A percentile compares a stretch with the other conserved stretches of the same genome.
Conservation (phyloP, 1,139 yeast species). For the Pichia sp. region DNA sequence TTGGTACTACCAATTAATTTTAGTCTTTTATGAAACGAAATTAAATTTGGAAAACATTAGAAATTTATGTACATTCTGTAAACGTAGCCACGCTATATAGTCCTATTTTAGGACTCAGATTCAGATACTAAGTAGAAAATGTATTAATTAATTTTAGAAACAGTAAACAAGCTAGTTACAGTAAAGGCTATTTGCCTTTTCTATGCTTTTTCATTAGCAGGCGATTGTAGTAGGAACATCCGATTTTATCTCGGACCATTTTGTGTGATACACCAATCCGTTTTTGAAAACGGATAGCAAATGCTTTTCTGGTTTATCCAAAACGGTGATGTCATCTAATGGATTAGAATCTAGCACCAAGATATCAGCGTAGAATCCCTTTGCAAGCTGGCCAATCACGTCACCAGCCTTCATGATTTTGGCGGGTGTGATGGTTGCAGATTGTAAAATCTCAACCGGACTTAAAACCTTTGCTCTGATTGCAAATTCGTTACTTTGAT, state of each 20-base stretch:
- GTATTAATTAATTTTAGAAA: no score
- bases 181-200: no score
- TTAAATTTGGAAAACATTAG: no score
- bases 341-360: slow-evolving; percentile 26
- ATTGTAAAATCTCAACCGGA: slow-evolving; percentile 25
- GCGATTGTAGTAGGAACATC: slow-evolving; percentile 13
- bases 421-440: slow-evolving; percentile 30
- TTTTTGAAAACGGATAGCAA: slow-evolving; percentile 27
- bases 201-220: no score
- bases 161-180: no score
- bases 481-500: slow-evolving; percentile 30
- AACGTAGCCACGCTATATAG: no score
- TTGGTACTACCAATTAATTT: no score
- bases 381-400: slow-evolving; percentile 27
- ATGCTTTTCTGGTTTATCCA: slow-evolving; percentile 29
- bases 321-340: slow-evolving; percentile 24
- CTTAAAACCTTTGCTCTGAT: slow-evolving; percentile 25
- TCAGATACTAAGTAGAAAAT: no score
- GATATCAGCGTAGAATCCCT: slow-evolving; percentile 28
- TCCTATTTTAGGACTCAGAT: no score
- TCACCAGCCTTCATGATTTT: slow-evolving; percentile 22
- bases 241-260: slow-evolving; percentile 8
- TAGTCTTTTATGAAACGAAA: no score
- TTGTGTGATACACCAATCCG: slow-evolving; percentile 24
- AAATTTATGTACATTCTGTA: no score